Base-by-base conservation (phyloP, 2,329 filamentous ascomycete genomes). In the Alternaria consortialis region DNA sequence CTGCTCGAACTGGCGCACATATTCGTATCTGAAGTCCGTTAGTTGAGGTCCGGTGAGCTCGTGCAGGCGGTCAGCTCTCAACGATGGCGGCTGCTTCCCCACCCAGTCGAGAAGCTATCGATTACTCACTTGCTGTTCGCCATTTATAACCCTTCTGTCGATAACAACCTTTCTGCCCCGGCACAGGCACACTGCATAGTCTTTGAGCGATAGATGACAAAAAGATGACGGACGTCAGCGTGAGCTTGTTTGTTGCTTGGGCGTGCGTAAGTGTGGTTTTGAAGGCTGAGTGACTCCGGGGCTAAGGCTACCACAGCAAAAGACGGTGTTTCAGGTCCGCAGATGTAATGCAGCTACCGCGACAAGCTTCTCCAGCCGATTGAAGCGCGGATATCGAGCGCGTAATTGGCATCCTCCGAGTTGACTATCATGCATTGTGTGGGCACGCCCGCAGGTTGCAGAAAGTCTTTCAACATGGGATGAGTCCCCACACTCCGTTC, bases 1-100 rank as follows among this genome's bases (percentile, higher is more conserved):
- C 74, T 91, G 91, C 84, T 99, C 95, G 74, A 98, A 98, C 48
- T 84, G 81, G 77, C 92, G 92, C 65, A 98, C 94, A 80, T 99
- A 99, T 82, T 97, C 94, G 77, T 93, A 98, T 80, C 92, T 97
- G 71, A 50, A 51, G 39, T 54, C 27, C 20, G 69, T 69, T 54
- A 71, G 69, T 53, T n/a, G 20, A 58, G 17, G 57, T 40, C 56
- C 32, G 56, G 40, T 36, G 50, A 51, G 46, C 37, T 62, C 25
- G 55, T 53, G 52, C 58, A 56, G 46, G 15, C 34, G 25, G 27
- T 25, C 29, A 55, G 50, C 50, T 52, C 39, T 23, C 29, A n/a
- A 36, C 53, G 36, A 17, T 20, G 23, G 47, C 34, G 42, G 37
- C 48, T 51, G 60, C 53, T 65, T 56, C 58, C 58, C 55, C 62